Evolutionary conservation across 257 asterid genomes (phyloP).

Genomic region (Solanum infundibuliforme): DNA sequence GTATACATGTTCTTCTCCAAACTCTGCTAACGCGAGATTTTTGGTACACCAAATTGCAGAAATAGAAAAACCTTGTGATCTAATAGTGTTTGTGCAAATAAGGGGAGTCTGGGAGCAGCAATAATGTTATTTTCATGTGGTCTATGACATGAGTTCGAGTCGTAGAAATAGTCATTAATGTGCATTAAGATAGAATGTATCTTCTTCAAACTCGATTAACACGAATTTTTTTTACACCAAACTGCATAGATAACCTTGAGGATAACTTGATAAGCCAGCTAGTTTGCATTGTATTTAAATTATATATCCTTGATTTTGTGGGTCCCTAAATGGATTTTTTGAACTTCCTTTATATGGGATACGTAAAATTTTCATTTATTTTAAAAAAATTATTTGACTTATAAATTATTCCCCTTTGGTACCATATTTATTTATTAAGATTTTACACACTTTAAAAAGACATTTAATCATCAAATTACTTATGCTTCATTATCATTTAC

Average conservation of each 20-base stretch:
- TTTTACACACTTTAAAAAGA: not conserved
- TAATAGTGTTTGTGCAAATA: not conserved
- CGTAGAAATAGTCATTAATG: too few relatives aligned
- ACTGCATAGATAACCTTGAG: not conserved
- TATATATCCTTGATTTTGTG: not conserved
- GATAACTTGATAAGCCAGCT: not conserved
- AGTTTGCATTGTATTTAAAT: not conserved
- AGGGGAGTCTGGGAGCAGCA: rapidly evolving
- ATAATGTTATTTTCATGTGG: not conserved
- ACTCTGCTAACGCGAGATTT: too few relatives aligned
- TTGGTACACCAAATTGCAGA: too few relatives aligned
- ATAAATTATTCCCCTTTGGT: not conserved
- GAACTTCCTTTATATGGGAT: not conserved
- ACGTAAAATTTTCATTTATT: not conserved
- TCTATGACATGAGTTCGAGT: not conserved
- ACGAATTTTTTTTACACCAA: too few relatives aligned
- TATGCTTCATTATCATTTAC: not conserved
- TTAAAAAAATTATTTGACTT: not conserved
- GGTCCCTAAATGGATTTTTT: not conserved
- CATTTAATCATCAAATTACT: not conserved
- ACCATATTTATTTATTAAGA: not conserved
- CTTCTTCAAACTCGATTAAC: too few relatives aligned
- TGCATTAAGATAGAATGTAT: too few relatives aligned
- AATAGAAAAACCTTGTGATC: too few relatives aligned
- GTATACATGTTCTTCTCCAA: too few relatives aligned